These are phyloP conservation scores for Kluyveromyces sp. DNA, from an alignment of 1,139 yeast genomes.

Conservation along the genomic window DNA sequence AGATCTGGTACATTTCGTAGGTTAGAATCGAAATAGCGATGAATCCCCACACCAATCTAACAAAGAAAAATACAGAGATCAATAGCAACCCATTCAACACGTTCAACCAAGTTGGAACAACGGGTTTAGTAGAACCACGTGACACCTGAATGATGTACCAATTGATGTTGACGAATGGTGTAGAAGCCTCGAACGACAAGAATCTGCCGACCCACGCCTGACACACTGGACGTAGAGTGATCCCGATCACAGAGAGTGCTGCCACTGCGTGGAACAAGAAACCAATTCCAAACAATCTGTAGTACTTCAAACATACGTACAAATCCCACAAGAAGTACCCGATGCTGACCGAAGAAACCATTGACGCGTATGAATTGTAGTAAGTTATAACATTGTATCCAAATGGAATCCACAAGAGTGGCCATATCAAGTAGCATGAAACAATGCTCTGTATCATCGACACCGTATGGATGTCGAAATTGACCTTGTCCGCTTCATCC, in stretches of 20 bases:
- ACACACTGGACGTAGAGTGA: constrained; percentile 62
- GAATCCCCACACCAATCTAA: constrained; percentile 85
- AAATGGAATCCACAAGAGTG: constrained; percentile 21
- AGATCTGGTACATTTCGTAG: constrained; percentile 28
- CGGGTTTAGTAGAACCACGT: constrained; percentile 29
- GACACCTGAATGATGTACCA: constrained; percentile 85
- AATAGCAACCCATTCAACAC: constrained; percentile 67
- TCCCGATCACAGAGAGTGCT: constrained; percentile 48
- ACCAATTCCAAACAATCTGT: constrained; percentile 67
- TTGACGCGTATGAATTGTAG: constrained; percentile 66
- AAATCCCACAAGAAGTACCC: constrained; percentile 94
- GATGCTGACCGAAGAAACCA: constrained; percentile 60
- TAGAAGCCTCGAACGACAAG: constrained; percentile 78
- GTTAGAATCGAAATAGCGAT: constrained; percentile 44
- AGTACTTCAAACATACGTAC: constrained; percentile 52
- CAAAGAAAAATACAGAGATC: constrained; percentile 62
- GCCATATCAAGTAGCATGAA: constrained; percentile 13
- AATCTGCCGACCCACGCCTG: constrained; percentile 80
- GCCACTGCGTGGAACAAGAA: constrained; percentile 72
- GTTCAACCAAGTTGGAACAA: constrained; percentile 48
- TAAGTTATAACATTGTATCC: constrained; percentile 29
- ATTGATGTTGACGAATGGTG: constrained; percentile 89
- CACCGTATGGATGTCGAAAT: constrained; percentile 83
- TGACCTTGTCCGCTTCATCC: constrained; percentile 39
- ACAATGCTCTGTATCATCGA: constrained; percentile 60